Conservation (phyloP, 306 rosid genomes). For the Quercus glauca region DNA sequence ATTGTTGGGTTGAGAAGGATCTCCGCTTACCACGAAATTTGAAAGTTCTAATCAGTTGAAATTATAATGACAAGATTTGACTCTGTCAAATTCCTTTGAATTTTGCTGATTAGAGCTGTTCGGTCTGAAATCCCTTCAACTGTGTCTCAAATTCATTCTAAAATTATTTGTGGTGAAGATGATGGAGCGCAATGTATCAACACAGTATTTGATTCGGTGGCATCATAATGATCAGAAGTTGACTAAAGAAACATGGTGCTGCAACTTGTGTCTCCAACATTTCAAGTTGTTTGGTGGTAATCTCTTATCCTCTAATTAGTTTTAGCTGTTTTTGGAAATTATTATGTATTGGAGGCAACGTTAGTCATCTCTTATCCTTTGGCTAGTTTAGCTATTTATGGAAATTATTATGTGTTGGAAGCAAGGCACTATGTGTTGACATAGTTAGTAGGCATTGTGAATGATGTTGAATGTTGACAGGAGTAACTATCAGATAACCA, state of each 20-base stretch:
- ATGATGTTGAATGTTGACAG: not conserved
- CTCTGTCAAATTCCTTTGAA: not conserved
- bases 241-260: not conserved
- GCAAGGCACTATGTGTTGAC: not conserved
- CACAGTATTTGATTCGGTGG: not conserved
- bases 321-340: not conserved
- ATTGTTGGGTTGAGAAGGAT: not conserved
- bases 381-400: not conserved
- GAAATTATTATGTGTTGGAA: not conserved
- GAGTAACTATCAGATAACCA: not conserved
- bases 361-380: not conserved
- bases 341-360: not conserved
- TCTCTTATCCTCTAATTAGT: not conserved
- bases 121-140: not conserved
- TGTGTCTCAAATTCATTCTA: not conserved
- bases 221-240: not conserved
- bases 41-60: not conserved
- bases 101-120: not conserved
- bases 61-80: not conserved
- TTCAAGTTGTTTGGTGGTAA: not conserved
- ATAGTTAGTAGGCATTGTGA: not conserved
- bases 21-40: not conserved
- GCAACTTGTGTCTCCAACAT: not conserved
- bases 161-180: not conserved
- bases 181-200: not conserved